A percentile compares a stretch with the other conserved stretches of the same genome.
Evolutionary conservation across 768 basidiomycete genomes (phyloP).

Genomic region (Podaxis sp.): DNA sequence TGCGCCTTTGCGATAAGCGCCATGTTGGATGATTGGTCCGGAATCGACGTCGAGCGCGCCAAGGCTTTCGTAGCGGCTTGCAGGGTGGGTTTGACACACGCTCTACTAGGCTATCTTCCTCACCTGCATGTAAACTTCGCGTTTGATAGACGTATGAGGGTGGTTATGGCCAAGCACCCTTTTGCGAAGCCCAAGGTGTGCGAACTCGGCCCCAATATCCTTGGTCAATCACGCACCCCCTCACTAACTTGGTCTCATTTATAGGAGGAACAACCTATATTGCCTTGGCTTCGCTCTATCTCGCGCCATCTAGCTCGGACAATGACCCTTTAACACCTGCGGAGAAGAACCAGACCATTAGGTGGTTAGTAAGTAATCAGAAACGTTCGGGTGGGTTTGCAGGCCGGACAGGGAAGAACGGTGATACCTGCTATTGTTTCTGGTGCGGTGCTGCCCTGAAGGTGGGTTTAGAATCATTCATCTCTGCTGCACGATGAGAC

Average conservation of each 20-base stretch:
- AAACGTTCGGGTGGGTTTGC: slow-evolving; percentile 74
- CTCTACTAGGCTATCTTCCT: background rate
- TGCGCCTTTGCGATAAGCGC: slow-evolving; percentile 83
- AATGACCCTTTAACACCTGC: slow-evolving; percentile 29
- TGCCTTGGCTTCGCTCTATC: slow-evolving; percentile 72
- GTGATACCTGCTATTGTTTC: slow-evolving; percentile 96
- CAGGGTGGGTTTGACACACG: slow-evolving; percentile 48
- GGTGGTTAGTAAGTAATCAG: slow-evolving; percentile 82
- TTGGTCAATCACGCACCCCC: background rate
- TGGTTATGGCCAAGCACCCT: slow-evolving; percentile 83
- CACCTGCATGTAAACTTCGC: slow-evolving; percentile 8
- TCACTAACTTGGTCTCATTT: background rate
- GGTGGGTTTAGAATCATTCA: slow-evolving; percentile 41
- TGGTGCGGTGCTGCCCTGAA: slow-evolving; percentile 86
- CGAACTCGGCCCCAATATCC: background rate
- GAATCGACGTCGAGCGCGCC: slow-evolving; percentile 61
- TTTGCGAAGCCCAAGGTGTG: slow-evolving; percentile 83
- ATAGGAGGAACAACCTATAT: slow-evolving; percentile 94
- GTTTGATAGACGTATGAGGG: slow-evolving; percentile 83
- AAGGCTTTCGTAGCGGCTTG: slow-evolving; percentile 68
- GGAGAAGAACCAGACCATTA: slow-evolving; percentile 56
- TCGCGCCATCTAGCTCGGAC: slow-evolving; percentile 37
- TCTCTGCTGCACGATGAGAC: slow-evolving; percentile 3
- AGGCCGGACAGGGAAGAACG: slow-evolving; percentile 83
- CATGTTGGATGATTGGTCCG: slow-evolving; percentile 81